Base-by-base conservation (phyloP, 148 eudicot species). In the Vaccinium macrocarpon region DNA sequence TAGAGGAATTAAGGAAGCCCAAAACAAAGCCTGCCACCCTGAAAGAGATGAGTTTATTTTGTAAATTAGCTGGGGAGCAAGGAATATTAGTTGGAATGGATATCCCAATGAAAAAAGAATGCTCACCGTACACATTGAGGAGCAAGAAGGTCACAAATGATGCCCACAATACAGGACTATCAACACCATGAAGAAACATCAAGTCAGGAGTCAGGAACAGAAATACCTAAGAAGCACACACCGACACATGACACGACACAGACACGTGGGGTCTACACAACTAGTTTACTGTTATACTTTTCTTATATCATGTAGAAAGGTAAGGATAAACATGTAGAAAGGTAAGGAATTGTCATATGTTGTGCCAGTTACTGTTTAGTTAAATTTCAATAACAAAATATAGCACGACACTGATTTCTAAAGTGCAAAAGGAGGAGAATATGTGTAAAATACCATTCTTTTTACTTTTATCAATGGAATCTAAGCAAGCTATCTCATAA, bases 141-240 rank as follows among this genome's bases (percentile, higher is more conserved):
- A 93, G 94, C 93, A 95, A 88, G 92, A 90, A 95, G 56, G 91
- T 64, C 88, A 95, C 94, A 83, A 93, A 95, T 27, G 98, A 93
- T 57, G 88, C 91, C 98, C 98, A 95, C 78, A 95, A 78, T 66
- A 95, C 89, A 79, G 98, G 97, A 88, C 98, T 94, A 93, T 84
- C 84, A 79, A 82, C 55, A 78, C n/a, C 13, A 23, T 9, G 53
- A 51, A 72, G 52, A 84, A 64, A 56, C 29, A 27, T 6, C 2
- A 76, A 79, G 25, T 35, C 38, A 64, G 14, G 5, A 72, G 18
- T 56, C 27, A 25, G 42, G 2, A 76, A 53, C 8, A 57, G 19
- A 12, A 38, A 18, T 56, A 32, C 49, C 72, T 23, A 66, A 66
- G 72, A 66, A 66, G 15, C 72, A 27, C 72, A 66, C 32, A 66